Evolutionary conservation across 106 monocot genomes (phyloP).

Genomic region (Amphibolis antarctica): DNA sequence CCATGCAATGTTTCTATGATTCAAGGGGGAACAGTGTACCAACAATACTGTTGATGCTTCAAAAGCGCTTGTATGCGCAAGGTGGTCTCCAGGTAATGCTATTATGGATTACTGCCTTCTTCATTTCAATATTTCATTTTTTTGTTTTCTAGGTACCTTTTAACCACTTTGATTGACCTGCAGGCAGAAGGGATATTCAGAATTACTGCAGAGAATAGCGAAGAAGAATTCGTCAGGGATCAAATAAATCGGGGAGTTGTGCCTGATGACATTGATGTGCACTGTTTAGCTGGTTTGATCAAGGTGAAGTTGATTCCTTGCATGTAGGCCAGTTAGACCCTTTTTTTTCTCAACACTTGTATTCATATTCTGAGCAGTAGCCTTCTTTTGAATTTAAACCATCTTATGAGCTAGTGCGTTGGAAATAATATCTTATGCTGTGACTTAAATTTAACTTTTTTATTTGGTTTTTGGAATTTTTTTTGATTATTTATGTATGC

Average conservation of each 20-base stretch:
- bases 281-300: conserved; percentile 23
- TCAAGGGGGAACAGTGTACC: conserved; percentile 19
- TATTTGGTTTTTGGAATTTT: too few relatives aligned
- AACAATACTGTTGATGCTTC: conserved; percentile 19
- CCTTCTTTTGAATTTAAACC: too few relatives aligned
- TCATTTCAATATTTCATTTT: neutral
- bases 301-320: conserved; percentile 10
- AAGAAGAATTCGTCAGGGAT: conserved; percentile 17
- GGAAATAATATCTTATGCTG: too few relatives aligned
- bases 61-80: conserved; percentile 16
- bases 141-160: neutral
- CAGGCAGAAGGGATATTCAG: conserved; percentile 30
- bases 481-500: too few relatives aligned
- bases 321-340: too few relatives aligned
- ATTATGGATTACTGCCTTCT: neutral
- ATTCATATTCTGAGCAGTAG: too few relatives aligned
- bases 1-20: conserved; percentile 26
- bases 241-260: conserved; percentile 15
- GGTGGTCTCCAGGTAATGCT: conserved; percentile 19
- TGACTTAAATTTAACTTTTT: too few relatives aligned
- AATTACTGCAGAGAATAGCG: conserved; percentile 20
- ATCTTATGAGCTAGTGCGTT: too few relatives aligned
- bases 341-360: too few relatives aligned
- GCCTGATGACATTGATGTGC: conserved; percentile 20
- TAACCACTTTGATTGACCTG: neutral